Conservation (phyloP, 2,329 filamentous ascomycete species). For the Colletotrichum coccodes region DNA sequence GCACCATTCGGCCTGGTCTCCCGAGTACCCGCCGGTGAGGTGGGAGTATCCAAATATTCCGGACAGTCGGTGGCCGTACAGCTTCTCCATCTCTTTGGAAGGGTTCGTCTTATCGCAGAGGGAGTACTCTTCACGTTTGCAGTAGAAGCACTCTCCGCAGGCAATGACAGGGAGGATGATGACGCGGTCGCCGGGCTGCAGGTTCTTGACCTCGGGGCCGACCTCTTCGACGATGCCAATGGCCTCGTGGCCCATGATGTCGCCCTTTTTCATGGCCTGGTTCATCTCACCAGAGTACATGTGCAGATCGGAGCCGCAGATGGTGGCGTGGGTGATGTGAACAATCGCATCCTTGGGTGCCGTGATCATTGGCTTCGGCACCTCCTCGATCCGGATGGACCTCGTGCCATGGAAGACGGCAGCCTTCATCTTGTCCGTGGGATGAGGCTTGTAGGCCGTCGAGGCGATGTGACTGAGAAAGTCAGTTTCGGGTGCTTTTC, state of each 20-base stretch:
- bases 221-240: slow-evolving; percentile 52
- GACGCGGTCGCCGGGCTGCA: slow-evolving; percentile 54
- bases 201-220: slow-evolving; percentile 46
- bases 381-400: slow-evolving; percentile 23
- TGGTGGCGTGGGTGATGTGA: slow-evolving; percentile 42
- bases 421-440: slow-evolving; percentile 2
- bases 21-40: slow-evolving; percentile 45
- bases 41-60: slow-evolving; percentile 45
- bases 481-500: neutral
- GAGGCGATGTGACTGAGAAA: neutral
- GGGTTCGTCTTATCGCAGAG: slow-evolving; percentile 37
- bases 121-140: slow-evolving; percentile 41
- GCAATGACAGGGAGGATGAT: slow-evolving; percentile 40
- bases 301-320: slow-evolving; percentile 48
- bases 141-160: slow-evolving; percentile 44
- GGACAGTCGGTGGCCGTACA: neutral
- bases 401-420: neutral
- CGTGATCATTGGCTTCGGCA: slow-evolving; percentile 33
- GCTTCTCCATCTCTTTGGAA: neutral
- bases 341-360: slow-evolving; percentile 45
- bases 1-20: slow-evolving; percentile 47
- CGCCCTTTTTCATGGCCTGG: slow-evolving; percentile 6
- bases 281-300: slow-evolving; percentile 40
- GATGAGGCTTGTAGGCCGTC: slow-evolving; percentile 3
- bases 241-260: slow-evolving; percentile 53